These are phyloP conservation scores for Globisporangium sylvaticum DNA, from an alignment of 352 stramenopile genomes.

Conservation along the genomic window DNA sequence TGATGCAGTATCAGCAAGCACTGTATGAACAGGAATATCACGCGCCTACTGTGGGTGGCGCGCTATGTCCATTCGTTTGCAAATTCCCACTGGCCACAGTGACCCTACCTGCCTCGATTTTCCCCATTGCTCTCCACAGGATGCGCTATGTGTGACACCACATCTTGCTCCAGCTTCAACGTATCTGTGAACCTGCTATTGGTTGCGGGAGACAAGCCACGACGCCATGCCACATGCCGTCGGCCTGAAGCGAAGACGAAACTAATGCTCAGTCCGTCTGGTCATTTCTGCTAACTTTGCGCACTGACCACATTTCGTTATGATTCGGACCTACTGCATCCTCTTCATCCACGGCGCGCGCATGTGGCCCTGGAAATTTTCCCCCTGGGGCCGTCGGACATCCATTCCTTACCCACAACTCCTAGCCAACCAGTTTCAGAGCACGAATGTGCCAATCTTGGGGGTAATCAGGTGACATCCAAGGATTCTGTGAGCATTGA, in stretches of 20 bases:
- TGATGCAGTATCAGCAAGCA: too few species aligned
- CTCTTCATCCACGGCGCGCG: neutral
- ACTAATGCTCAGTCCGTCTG: neutral
- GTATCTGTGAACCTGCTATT: neutral
- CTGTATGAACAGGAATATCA: neutral
- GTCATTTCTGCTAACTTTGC: neutral
- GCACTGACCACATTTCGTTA: neutral
- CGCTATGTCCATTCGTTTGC: neutral
- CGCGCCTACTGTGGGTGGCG: neutral
- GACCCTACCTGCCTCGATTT: neutral
- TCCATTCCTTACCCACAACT: neutral
- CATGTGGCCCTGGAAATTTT: neutral
- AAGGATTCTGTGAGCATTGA: neutral
- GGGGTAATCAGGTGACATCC: neutral
- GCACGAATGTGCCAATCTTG: neutral
- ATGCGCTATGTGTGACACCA: neutral
- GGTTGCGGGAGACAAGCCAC: neutral
- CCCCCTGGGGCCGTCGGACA: neutral
- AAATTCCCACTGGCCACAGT: neutral
- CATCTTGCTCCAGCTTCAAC: neutral
- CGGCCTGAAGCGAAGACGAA: neutral
- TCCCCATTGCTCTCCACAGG: neutral
- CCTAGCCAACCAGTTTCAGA: neutral
- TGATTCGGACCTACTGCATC: neutral
- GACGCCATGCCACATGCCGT: neutral